Evolutionary conservation across 345 rosid genomes (phyloP).

Genomic region (Camelina sativa): DNA sequence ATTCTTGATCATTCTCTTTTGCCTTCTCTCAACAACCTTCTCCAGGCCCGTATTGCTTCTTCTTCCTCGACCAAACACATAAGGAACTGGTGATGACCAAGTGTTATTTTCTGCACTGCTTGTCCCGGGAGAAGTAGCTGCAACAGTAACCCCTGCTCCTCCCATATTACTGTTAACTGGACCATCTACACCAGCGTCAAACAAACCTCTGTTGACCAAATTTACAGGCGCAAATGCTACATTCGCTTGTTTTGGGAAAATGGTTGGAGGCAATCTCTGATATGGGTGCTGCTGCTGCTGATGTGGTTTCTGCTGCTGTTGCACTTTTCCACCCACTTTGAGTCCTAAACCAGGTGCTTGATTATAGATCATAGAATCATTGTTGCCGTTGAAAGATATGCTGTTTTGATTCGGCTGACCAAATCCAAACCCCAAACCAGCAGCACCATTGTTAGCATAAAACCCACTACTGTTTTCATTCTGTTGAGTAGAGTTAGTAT

Average conservation of each 20-base stretch:
- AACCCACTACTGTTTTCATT: conserved; percentile 43
- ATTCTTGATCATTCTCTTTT: conserved; percentile 96
- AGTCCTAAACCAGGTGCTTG: conserved; percentile 54
- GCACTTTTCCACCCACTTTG: conserved; percentile 47
- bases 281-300: conserved; percentile 50
- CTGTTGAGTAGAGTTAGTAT: conserved; percentile 43
- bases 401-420: conserved; percentile 57
- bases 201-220: conserved; percentile 44
- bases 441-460: conserved; percentile 46
- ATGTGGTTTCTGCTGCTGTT: conserved; percentile 45
- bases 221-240: conserved; percentile 47
- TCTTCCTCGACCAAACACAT: conserved; percentile 73
- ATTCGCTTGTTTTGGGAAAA: conserved; percentile 68
- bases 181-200: conserved; percentile 55
- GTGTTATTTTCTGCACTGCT: conserved; percentile 75
- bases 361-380: conserved; percentile 47
- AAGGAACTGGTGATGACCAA: conserved; percentile 82
- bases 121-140: conserved; percentile 67
- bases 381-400: conserved; percentile 26
- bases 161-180: conserved; percentile 50
- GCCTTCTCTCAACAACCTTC: conserved; percentile 97
- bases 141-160: conserved; percentile 53
- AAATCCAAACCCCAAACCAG: conserved; percentile 61
- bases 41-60: conserved; percentile 66
- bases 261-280: conserved; percentile 52